Evolutionary conservation across 1,284 basidiomycete species (phyloP).

Genomic region (Malassezia arunalokei): DNA sequence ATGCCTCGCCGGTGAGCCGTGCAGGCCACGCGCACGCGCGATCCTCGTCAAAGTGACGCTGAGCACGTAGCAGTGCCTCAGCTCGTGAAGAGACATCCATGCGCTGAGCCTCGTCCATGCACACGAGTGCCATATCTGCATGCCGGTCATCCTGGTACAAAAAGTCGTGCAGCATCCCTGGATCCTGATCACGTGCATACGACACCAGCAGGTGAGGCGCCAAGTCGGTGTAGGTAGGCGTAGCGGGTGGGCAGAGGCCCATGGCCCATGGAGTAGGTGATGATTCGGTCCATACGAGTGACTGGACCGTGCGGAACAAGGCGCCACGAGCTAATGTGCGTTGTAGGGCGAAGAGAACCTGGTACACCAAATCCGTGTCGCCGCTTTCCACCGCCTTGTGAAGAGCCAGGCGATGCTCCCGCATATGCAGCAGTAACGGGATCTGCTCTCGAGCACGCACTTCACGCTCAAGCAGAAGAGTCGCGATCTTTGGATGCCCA

Average conservation of each 20-base stretch:
- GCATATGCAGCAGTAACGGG: constrained; percentile 80
- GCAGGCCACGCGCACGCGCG: neutral
- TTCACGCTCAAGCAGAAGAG: constrained; percentile 85
- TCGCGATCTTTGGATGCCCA: constrained; percentile 71
- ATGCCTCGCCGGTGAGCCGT: constrained; percentile 79
- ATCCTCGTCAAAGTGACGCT: constrained; percentile 76
- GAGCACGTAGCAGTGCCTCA: constrained; percentile 61
- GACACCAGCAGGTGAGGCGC: constrained; percentile 34
- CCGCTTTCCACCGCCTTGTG: constrained; percentile 84
- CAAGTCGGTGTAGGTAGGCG: constrained; percentile 20
- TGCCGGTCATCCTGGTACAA: constrained; percentile 95
- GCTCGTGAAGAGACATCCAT: constrained; percentile 16
- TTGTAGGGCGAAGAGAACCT: constrained; percentile 48
- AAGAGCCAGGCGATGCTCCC: constrained; percentile 77
- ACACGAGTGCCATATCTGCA: constrained; percentile 75
- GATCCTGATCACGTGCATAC: constrained; percentile 51
- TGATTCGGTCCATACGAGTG: constrained; percentile 4
- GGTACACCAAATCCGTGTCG: constrained; percentile 65
- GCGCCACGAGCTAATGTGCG: constrained; percentile 71
- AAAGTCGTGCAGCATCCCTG: constrained; percentile 83
- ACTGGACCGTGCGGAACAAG: constrained; percentile 84
- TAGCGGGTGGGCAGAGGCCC: constrained; percentile 17
- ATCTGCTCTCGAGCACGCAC: constrained; percentile 81
- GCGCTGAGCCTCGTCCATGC: constrained; percentile 56
- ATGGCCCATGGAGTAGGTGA: constrained; percentile 1